A percentile compares a stretch with the other conserved stretches of the same genome.
Conservation (phyloP, 306 rosid species). For the Pyrus communis region DNA sequence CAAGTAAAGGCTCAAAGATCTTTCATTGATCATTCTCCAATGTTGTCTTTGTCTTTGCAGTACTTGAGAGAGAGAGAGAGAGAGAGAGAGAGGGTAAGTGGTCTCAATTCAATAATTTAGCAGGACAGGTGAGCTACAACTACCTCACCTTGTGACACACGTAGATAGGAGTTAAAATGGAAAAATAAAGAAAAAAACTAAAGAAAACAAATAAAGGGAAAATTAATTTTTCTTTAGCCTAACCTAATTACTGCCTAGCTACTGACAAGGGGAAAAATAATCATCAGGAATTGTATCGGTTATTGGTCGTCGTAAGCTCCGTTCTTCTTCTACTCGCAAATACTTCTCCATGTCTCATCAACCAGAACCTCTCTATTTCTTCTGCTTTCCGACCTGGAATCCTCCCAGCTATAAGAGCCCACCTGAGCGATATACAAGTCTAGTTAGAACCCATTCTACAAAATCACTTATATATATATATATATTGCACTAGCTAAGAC, state of each 20-base stretch:
- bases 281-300: background rate
- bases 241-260: background rate
- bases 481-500: background rate
- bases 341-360: constrained; percentile 41
- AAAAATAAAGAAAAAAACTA: background rate
- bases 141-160: constrained; percentile 7
- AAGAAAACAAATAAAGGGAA: background rate
- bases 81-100: background rate
- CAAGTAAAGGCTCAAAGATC: background rate
- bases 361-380: constrained; percentile 59
- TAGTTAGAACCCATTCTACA: background rate
- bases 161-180: background rate
- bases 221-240: background rate
- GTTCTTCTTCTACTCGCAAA: constrained; percentile 34
- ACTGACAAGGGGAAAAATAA: background rate
- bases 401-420: constrained; percentile 49
- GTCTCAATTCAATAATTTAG: background rate
- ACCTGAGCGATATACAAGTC: constrained; percentile 19
- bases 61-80: background rate
- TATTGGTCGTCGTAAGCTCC: constrained; percentile 7
- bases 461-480: background rate
- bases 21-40: background rate
- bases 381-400: constrained; percentile 51
- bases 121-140: background rate
- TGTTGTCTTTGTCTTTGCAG: background rate